Conservation (phyloP, 2,329 filamentous ascomycete genomes). For the Trichoderma guizhouense region DNA sequence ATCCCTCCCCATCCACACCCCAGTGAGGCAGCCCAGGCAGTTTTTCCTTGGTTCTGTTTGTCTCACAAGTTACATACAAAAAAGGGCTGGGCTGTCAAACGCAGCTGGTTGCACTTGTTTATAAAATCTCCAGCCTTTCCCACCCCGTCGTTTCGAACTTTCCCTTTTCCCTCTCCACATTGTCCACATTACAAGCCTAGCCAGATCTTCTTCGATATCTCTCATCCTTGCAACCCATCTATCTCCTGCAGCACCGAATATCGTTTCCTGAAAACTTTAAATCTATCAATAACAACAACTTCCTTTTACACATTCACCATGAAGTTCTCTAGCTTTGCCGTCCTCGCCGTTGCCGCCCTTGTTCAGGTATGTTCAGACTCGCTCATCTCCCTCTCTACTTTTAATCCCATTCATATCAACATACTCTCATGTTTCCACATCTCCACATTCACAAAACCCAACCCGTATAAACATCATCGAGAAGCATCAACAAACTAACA, state of each 20-base stretch:
- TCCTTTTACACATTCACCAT: constrained; percentile 25
- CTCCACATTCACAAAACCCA: background rate
- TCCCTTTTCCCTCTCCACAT: background rate
- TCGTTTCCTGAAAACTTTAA: background rate
- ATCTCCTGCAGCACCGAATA: background rate
- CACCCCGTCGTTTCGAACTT: background rate
- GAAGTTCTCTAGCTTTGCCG: constrained; percentile 37
- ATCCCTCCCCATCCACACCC: background rate
- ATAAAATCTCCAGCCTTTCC: background rate
- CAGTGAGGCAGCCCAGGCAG: background rate
- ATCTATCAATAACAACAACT: background rate
- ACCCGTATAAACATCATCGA: background rate
- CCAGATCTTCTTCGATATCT: background rate
- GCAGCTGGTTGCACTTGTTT: background rate
- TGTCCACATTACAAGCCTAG: background rate
- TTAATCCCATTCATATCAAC: background rate
- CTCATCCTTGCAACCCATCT: background rate
- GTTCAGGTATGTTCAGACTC: constrained; percentile 28
- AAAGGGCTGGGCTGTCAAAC: background rate
- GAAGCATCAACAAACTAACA: background rate
- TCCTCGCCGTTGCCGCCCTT: constrained; percentile 32
- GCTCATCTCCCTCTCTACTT: background rate
- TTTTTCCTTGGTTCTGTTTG: background rate
- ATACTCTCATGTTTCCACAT: background rate
- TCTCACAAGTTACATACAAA: background rate